Base-by-base conservation (phyloP, 169 alveolate species). In the Hepatocystis sp. region DNA sequence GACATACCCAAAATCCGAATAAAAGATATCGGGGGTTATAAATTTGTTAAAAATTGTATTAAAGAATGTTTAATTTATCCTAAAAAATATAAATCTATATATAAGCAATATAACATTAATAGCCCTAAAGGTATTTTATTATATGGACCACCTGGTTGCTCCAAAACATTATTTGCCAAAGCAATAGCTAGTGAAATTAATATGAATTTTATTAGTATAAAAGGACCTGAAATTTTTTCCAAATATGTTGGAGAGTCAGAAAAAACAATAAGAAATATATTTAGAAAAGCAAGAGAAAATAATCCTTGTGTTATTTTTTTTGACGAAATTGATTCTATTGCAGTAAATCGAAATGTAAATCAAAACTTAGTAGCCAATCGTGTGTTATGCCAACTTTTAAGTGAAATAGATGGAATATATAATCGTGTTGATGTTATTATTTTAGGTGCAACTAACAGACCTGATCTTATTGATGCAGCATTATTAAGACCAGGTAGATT, bases 121-220 rank as follows among this genome's bases (percentile, higher is more conserved):
- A 98, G 99, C 2, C 99, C 99, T 34, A 92, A 96, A 44, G 99
- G 99, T 3, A 94, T 98, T 49, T 94, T 99, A 66, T 93, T 99
- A 47, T 98, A 99, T 91, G 99, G 99, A 1, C 99, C 99, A 10
- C 99, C 99, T 1, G 99, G 99, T 13, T 98, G 99, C 90, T 93
- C 98, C 36, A 99, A 99, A 92, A 99, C 99, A 7, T 66, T 99
- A 93, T 95, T 98, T 93, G 99, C 99, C 11, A 98, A 98, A 90
- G 99, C 99, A 10, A 96, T 98, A 30, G 99, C 99, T 10, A 98
- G 99, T 19, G 99, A 98, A 91, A 94, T 98, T 67, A 95, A 97
- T 47, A 93, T 98, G 94, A 98, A 98, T 86, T 99, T 99, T 91
- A 96, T 98, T 36, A 98, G 99, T 78, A 98, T 99, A 46, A 99